Base-by-base conservation (phyloP, 2,329 filamentous ascomycete species). In the Calonectria honghensis region DNA sequence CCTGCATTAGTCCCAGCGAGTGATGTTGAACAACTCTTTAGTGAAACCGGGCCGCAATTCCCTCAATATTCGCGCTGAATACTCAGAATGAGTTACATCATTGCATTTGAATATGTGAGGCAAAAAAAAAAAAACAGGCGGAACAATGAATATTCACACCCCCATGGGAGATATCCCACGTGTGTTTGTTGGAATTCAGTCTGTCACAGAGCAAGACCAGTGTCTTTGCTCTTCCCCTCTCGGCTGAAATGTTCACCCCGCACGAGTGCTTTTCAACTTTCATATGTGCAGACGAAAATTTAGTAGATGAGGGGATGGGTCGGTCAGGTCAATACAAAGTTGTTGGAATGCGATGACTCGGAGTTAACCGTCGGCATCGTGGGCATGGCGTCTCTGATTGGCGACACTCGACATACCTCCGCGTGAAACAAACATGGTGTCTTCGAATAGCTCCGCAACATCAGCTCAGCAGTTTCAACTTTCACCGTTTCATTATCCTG, bases 191-290 rank as follows among this genome's bases (percentile, higher is more conserved):
- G 68, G 65, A 74, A 75, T 79, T 37, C 41, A 65, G 50, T 54
- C 31, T 59, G 70, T 72, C 64, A 70, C 59, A 63, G 50, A 64
- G 41, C 48, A 74, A 73, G 72, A 71, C 74, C 24, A 35, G 9
- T 16, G 16, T 72, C 52, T 69, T 73, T 78, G 64, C 75, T 73
- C 72, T 74, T 52, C 68, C 14, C 59, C 66, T 63, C 50, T 18
- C 37, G n/a, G 32, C 54, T 68, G 54, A 64, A 68, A 77, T 77
- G 59, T 13, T 37, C 16, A 45, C 31, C 59, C 45, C 59, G 31
- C n/a, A 50, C 64, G 18, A 37, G 31, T 35, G 35, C 31, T 67
- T 66, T 27, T 39, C 32, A 20, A 20, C 24, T 29, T 67, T 57
- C 31, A 35, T 68, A 41, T 39, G n/a, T 51, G 31, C 3, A 18